Percentiles rank a stretch among this genome's conserved stretches.
These are phyloP conservation scores for Talaromyces trachyspermus DNA, from an alignment of 495 filamentous ascomycete species.

Conservation along the genomic window DNA sequence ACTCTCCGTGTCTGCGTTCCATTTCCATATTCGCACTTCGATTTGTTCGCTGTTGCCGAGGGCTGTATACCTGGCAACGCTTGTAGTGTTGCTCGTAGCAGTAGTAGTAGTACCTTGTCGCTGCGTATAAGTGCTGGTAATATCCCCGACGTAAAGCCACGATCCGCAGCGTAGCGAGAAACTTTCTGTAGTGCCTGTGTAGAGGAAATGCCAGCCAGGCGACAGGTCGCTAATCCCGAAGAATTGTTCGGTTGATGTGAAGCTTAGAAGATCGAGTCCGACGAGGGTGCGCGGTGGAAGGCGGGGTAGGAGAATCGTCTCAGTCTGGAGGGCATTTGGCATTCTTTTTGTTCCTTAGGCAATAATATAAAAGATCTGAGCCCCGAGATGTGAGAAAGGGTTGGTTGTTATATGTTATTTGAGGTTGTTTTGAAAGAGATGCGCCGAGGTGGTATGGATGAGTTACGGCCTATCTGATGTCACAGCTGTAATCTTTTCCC, in stretches of 20 bases:
- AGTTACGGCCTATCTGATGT: too few species aligned
- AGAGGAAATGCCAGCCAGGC: conserved; percentile 54
- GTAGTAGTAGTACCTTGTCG: too few species aligned
- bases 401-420: too few species aligned
- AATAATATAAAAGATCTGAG: too few species aligned
- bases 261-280: conserved; percentile 47
- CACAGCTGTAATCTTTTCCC: too few species aligned
- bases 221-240: conserved; percentile 53
- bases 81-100: too few species aligned
- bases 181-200: conserved; percentile 47
- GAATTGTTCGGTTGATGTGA: conserved; percentile 48
- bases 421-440: too few species aligned
- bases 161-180: conserved; percentile 52
- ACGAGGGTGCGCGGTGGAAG: conserved; percentile 44
- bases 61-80: too few species aligned
- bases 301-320: conserved; percentile 39
- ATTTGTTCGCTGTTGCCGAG: neutral
- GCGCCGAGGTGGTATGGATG: too few species aligned
- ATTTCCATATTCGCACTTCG: conserved; percentile 41
- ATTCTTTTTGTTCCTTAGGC: too few species aligned
- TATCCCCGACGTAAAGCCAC: conserved; percentile 51
- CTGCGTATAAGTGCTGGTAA: conserved; percentile 11
- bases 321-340: conserved; percentile 25
- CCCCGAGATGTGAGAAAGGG: too few species aligned
- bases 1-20: conserved; percentile 29